Conservation (phyloP, 225 moss, liverwort and hornwort genomes). For the Bryum argenteum region DNA sequence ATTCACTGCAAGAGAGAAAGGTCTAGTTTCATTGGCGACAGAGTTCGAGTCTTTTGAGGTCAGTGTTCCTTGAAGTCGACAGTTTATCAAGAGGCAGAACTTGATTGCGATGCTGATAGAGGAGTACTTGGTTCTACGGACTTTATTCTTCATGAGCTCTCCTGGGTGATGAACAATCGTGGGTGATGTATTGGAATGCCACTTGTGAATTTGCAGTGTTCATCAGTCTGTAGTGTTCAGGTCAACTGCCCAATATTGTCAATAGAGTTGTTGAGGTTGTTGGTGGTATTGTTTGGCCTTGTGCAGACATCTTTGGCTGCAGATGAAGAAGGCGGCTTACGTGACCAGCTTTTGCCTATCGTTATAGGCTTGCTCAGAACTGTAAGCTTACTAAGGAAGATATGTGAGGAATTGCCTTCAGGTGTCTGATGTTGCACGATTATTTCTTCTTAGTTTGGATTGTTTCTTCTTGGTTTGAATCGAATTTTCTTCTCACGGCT, state of each 20-base stretch:
- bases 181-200: not conserved
- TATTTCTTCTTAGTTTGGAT: constrained; percentile 13
- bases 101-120: constrained; percentile 16
- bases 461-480: constrained; percentile 16
- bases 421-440: constrained; percentile 19
- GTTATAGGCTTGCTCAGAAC: constrained; percentile 92
- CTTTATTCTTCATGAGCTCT: not conserved
- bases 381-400: constrained; percentile 50
- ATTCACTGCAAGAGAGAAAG: constrained; percentile 83
- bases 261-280: constrained; percentile 15
- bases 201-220: not conserved
- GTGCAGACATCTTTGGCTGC: constrained; percentile 66
- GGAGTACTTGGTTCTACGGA: not conserved
- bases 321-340: constrained; percentile 81
- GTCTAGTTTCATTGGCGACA: constrained; percentile 65
- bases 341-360: constrained; percentile 87
- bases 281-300: constrained; percentile 27
- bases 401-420: constrained; percentile 11
- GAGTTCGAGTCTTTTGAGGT: constrained; percentile 84
- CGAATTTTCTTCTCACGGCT: constrained; percentile 29
- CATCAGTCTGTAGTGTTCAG: not conserved
- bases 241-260: constrained; percentile 4
- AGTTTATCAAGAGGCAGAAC: constrained; percentile 14
- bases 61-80: constrained; percentile 36
- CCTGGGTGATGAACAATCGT: not conserved